A percentile compares a stretch with the other conserved stretches of the same genome.
Conservation (phyloP, 1,284 basidiomycete genomes). For the Ceratobasidium theobromae region DNA sequence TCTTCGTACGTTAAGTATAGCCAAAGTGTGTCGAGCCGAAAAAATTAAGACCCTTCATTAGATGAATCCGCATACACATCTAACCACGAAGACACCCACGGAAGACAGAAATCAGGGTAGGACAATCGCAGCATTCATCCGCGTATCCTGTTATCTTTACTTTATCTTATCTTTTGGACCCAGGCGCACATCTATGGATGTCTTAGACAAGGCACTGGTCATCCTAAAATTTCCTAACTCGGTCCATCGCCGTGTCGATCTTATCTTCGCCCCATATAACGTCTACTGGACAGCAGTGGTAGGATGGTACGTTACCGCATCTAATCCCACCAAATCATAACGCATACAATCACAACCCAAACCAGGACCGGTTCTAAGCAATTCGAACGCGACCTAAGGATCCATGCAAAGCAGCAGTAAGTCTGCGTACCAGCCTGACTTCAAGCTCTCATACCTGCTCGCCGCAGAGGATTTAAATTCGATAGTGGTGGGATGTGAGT, state of each 20-base stretch:
- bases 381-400: conserved; percentile 76
- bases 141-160: neutral
- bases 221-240: conserved; percentile 56
- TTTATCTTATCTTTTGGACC: neutral
- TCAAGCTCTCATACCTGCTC: conserved; percentile 19
- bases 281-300: conserved; percentile 77
- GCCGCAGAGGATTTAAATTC: conserved; percentile 67
- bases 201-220: conserved; percentile 69
- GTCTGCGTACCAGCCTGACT: neutral
- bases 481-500: conserved; percentile 75
- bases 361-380: conserved; percentile 75
- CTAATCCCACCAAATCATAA: neutral
- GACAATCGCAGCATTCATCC: neutral
- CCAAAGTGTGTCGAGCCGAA: neutral
- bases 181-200: conserved; percentile 47
- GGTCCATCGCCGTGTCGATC: conserved; percentile 64
- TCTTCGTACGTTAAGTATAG: neutral
- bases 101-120: neutral
- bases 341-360: conserved; percentile 2
- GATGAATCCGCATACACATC: conserved; percentile 31
- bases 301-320: conserved; percentile 59
- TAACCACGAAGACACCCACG: conserved; percentile 18
- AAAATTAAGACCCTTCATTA: neutral
- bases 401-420: conserved; percentile 65
- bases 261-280: conserved; percentile 68